Base-by-base conservation (phyloP, 768 basidiomycete genomes). In the Cyclocybe aegerita region DNA sequence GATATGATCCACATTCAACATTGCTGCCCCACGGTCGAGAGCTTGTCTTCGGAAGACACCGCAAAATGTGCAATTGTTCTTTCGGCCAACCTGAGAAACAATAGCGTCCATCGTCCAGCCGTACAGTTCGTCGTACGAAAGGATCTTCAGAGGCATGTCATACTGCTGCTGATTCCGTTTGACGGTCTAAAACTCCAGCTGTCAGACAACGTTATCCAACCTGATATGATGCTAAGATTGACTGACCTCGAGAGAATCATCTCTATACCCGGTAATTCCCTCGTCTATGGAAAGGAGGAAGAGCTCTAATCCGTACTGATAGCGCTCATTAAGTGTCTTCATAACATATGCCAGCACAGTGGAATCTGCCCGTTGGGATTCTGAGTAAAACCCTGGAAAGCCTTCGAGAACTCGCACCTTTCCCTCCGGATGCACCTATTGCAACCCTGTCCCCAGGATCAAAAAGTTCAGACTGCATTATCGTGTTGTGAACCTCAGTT, bases 31-130 rank as follows among this genome's bases (percentile, higher is more conserved):
- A 52, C 96, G 80, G 71, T 99, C 97, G 17, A 99, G 80, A 0
- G 97, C 97, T 65, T 98, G 97, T 39, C 97, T 79, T 49, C 97
- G 78, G 64, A 99, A 99, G 2, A 99, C 97, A 14, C 97, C 97
- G 61, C 97, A 99, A 70, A 98, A 99, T 0, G 97, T 99, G 69
- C 97, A 99, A 61, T 98, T 99, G 60, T 97, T 98, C 78, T 97
- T 97, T 73, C 83, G 85, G 31, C 97, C 97, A 17, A 98, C 83
- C 67, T 95, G 86, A n/a, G 85, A 79, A 40, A 99, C 96, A 49
- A 99, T 91, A 11, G 83, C 80, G 60, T 99, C 97, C 96, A 99
- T 99, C 1, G 96, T 98, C 96, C 97, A 98, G 12, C 97, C 97
- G 59, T 98, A 99, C 4, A 98, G 79, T 60, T 98, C 95, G 54